A percentile compares a stretch with the other conserved stretches of the same genome.
Conservation (phyloP, 208 protist species). For the Leishmania mexicana region DNA sequence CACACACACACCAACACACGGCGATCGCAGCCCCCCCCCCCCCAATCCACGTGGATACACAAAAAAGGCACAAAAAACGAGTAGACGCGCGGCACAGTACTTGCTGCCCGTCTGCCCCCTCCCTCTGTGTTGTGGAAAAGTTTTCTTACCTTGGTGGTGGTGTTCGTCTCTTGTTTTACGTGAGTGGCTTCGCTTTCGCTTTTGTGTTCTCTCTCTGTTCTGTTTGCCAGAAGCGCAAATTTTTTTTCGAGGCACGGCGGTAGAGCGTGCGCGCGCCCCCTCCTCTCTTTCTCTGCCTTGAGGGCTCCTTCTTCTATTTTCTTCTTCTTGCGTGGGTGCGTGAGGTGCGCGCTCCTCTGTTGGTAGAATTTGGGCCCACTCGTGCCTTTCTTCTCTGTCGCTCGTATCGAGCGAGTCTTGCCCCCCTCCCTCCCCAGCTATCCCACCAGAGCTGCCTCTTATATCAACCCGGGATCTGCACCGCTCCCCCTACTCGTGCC, state of each 20-base stretch:
- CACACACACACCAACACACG: neutral
- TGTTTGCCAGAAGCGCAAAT: neutral
- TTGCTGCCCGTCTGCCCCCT: neutral
- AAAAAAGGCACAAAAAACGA: neutral
- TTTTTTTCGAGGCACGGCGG: too few species aligned
- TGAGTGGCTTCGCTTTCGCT: neutral
- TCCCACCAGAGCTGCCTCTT: neutral
- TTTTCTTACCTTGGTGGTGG: neutral
- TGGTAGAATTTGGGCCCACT: neutral
- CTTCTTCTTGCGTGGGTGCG: neutral
- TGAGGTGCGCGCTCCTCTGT: neutral
- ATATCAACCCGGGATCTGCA: neutral
- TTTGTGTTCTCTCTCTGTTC: neutral
- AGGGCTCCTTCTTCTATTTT: neutral
- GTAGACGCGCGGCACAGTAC: neutral
- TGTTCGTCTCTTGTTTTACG: neutral
- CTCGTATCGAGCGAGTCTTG: neutral
- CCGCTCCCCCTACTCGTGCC: neutral
- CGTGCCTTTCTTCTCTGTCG: neutral
- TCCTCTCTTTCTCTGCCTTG: neutral
- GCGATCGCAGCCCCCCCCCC: neutral
- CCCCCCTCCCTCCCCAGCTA: neutral
- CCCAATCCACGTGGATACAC: neutral
- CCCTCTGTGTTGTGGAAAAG: neutral
- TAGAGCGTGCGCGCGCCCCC: neutral